Evolutionary conservation across 257 asterid genomes (phyloP).

Genomic region (Primulina huaijiensis): DNA sequence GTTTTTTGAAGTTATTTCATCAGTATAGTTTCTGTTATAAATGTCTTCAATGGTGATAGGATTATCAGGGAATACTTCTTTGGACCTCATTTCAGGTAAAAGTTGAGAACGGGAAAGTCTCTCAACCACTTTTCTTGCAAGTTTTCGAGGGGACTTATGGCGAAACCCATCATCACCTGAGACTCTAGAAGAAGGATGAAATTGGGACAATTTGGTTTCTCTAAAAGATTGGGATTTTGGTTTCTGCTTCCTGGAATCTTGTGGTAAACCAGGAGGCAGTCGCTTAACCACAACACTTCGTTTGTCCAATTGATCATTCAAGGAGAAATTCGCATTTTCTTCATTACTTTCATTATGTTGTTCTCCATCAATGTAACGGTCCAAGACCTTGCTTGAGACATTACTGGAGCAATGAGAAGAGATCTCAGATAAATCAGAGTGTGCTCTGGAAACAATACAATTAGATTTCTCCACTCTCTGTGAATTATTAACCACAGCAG

Average conservation of each 20-base stretch:
- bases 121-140: constrained; percentile 88
- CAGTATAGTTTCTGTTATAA: constrained; percentile 49
- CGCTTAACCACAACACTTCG: constrained; percentile 45
- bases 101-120: constrained; percentile 78
- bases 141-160: constrained; percentile 72
- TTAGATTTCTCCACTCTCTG: constrained; percentile 45
- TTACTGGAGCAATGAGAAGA: constrained; percentile 78
- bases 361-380: constrained; percentile 91
- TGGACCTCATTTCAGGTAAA: constrained; percentile 46
- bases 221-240: constrained; percentile 82
- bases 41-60: constrained; percentile 94
- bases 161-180: constrained; percentile 48
- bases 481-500: constrained; percentile 33
- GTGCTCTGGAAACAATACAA: constrained; percentile 32
- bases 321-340: constrained; percentile 32
- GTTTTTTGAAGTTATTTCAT: constrained; percentile 38
- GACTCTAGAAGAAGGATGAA: constrained; percentile 45
- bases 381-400: constrained; percentile 72
- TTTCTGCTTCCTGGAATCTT: constrained; percentile 58
- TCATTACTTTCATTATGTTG: constrained; percentile 54
- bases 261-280: constrained; percentile 53
- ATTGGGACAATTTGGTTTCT: constrained; percentile 48
- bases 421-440: constrained; percentile 65
- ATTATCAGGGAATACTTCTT: constrained; percentile 49
- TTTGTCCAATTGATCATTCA: constrained; percentile 39